Conservation (phyloP, 495 filamentous ascomycete species). For the Talaromyces stipitatus region DNA sequence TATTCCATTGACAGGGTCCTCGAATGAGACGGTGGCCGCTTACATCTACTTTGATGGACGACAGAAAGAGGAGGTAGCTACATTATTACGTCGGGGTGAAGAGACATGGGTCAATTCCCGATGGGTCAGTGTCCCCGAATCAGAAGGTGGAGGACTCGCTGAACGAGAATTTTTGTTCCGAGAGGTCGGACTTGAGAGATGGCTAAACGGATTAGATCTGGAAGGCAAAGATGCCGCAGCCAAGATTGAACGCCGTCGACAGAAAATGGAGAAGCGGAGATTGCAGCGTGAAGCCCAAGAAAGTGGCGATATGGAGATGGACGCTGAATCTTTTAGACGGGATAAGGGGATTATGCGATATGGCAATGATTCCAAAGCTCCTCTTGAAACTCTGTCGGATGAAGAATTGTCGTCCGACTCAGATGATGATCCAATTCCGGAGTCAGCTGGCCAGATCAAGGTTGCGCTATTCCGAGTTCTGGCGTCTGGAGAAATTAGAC, state of each 20-base stretch:
- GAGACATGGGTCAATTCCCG: constrained; percentile 99
- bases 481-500: constrained; percentile 93
- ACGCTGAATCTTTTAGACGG: constrained; percentile 34
- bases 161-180: constrained; percentile 97
- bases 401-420: constrained; percentile 68
- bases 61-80: constrained; percentile 94
- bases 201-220: constrained; percentile 90
- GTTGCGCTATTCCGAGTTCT: constrained; percentile 93
- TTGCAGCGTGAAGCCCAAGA: constrained; percentile 53
- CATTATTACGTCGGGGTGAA: constrained; percentile 82
- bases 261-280: constrained; percentile 81
- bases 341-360: constrained; percentile 65
- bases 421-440: constrained; percentile 82
- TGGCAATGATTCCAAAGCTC: constrained; percentile 62
- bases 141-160: constrained; percentile 87
- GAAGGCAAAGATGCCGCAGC: constrained; percentile 82
- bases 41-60: constrained; percentile 99
- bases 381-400: constrained; percentile 65
- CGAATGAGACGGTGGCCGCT: constrained; percentile 93
- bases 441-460: constrained; percentile 96
- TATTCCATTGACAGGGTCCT: constrained; percentile 75
- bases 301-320: constrained; percentile 44
- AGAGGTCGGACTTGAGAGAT: constrained; percentile 90
- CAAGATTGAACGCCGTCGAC: constrained; percentile 76
- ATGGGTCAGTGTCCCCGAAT: constrained; percentile 90